Conservation (phyloP, 345 rosid species). For the Rhizophora apiculata region DNA sequence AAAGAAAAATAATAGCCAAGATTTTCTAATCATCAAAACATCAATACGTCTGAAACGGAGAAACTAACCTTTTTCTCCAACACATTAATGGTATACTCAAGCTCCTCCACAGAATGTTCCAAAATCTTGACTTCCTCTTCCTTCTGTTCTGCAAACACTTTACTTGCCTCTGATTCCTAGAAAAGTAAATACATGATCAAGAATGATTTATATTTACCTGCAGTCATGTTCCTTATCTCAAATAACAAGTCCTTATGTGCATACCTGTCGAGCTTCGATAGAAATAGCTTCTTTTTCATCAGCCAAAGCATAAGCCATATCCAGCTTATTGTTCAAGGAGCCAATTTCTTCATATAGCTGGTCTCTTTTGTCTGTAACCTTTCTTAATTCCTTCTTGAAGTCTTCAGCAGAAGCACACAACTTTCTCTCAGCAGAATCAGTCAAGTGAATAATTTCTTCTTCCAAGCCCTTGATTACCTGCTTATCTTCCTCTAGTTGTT, state of each 20-base stretch:
- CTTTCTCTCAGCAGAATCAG: constrained; percentile 47
- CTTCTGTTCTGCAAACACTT: constrained; percentile 71
- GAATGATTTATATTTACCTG: background rate
- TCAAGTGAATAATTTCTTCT: constrained; percentile 68
- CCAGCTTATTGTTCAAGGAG: constrained; percentile 60
- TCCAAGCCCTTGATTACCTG: constrained; percentile 68
- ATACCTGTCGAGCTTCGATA: constrained; percentile 77
- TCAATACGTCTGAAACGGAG: constrained; percentile 5
- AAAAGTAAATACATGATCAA: constrained; percentile 12
- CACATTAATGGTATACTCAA: constrained; percentile 73
- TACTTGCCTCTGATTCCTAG: constrained; percentile 78
- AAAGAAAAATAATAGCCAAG: background rate
- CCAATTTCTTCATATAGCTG: constrained; percentile 54
- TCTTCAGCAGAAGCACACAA: constrained; percentile 40
- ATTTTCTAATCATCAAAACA: background rate
- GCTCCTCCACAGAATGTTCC: constrained; percentile 84
- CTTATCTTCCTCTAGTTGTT: constrained; percentile 62
- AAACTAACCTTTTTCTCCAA: constrained; percentile 78
- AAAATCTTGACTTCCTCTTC: constrained; percentile 89
- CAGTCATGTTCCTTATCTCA: background rate
- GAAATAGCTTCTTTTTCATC: constrained; percentile 91
- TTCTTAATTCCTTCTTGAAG: constrained; percentile 51
- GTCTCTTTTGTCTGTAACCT: constrained; percentile 50
- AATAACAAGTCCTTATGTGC: constrained; percentile 6
- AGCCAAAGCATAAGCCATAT: constrained; percentile 60